Conservation (phyloP, 768 basidiomycete species). For the Rhizopogon vesiculosus region DNA sequence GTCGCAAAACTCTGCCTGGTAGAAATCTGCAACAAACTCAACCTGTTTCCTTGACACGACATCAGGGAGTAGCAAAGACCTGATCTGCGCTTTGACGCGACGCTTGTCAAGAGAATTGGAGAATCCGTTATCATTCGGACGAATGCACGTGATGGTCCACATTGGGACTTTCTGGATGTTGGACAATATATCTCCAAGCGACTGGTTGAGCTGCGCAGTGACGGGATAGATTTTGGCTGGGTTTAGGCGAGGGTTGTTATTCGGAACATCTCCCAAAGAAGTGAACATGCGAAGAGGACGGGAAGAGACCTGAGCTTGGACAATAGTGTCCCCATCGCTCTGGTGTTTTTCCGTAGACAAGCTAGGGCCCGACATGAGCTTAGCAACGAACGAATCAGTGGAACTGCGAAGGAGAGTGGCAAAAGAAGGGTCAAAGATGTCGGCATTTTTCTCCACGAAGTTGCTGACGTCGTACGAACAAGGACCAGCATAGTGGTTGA, state of each 20-base stretch:
- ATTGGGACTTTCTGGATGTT: conserved; percentile 40
- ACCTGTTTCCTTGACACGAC: conserved; percentile 41
- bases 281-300: conserved; percentile 49
- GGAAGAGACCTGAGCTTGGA: conserved; percentile 60
- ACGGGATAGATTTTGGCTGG: conserved; percentile 51
- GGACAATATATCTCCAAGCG: conserved; percentile 42
- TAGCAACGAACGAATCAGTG: conserved; percentile 48
- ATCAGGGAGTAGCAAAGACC: conserved; percentile 48
- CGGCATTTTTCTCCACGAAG: conserved; percentile 48
- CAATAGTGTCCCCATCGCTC: conserved; percentile 51
- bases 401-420: conserved; percentile 50
- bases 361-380: conserved; percentile 60
- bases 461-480: conserved; percentile 47
- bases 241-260: conserved; percentile 41
- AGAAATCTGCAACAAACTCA: conserved; percentile 50
- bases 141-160: conserved; percentile 59
- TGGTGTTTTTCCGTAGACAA: conserved; percentile 54
- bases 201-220: conserved; percentile 53
- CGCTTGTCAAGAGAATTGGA: conserved; percentile 63
- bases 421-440: conserved; percentile 51
- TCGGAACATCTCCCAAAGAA: conserved; percentile 20
- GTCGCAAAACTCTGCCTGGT: conserved; percentile 45
- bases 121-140: conserved; percentile 61
- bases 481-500: conserved; percentile 57
- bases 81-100: conserved; percentile 53